These are phyloP conservation scores for Pythium dissimile DNA, from an alignment of 352 stramenopile genomes.

Conservation along the genomic window DNA sequence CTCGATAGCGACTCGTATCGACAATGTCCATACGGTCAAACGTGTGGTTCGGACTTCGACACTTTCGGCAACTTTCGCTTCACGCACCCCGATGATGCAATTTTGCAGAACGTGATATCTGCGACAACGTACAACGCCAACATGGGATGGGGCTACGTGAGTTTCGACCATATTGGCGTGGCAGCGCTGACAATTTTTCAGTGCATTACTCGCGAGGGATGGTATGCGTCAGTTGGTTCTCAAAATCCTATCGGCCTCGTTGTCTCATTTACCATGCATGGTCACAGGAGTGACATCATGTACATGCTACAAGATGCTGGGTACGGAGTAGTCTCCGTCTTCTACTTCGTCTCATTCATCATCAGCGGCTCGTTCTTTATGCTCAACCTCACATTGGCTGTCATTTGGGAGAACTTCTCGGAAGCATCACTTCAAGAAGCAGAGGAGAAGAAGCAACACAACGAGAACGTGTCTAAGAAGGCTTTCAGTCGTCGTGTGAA, in stretches of 20 bases:
- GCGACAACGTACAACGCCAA: constrained; percentile 58
- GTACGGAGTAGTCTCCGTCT: constrained; percentile 36
- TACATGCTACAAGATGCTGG: constrained; percentile 44
- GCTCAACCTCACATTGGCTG: constrained; percentile 87
- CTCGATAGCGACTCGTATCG: constrained; percentile 31
- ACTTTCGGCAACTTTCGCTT: constrained; percentile 62
- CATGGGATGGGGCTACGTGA: constrained; percentile 82
- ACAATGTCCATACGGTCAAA: constrained; percentile 36
- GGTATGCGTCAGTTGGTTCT: constrained; percentile 49
- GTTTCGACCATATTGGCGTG: constrained; percentile 87
- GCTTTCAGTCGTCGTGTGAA: background rate
- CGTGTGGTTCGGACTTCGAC: constrained; percentile 65
- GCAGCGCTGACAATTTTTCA: constrained; percentile 89
- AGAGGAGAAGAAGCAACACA: too few species aligned
- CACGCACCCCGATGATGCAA: constrained; percentile 35
- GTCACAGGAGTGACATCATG: constrained; percentile 49
- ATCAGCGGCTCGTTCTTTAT: constrained; percentile 90
- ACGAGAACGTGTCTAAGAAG: constrained; percentile 26
- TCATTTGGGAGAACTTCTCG: constrained; percentile 86
- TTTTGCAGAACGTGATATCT: constrained; percentile 34
- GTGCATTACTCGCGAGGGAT: constrained; percentile 90
- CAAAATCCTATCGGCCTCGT: constrained; percentile 90
- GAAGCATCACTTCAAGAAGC: constrained; percentile 55
- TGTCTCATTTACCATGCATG: constrained; percentile 91
- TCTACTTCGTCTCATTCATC: constrained; percentile 89